Evolutionary conservation across 73 alveolate genomes (phyloP), one percentile per base, ranked within the genome.

Genomic region (Effrenium voratum): DNA sequence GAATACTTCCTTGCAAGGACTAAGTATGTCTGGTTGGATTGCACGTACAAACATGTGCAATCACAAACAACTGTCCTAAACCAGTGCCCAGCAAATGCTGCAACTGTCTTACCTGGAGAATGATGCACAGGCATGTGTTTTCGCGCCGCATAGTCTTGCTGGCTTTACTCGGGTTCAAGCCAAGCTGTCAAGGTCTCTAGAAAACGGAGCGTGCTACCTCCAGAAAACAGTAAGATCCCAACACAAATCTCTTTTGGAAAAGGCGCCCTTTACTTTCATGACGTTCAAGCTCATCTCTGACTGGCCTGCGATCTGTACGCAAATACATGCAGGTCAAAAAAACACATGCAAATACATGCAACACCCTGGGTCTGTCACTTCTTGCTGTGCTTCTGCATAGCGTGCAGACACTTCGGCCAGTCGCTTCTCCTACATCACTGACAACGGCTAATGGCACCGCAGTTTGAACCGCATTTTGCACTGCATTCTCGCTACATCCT

Each of bases 331-430:
- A 52, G 19, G 26, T 52, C 26, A 12, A 8, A 52, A 8, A 52
- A 52, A 8, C 8, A 52, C 63, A 52, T 52, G 8, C 63, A 52
- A 19, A 52, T 12, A 52, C 63, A 52, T 19, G 63, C 26, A 12
- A 52, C 8, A 52, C 63, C 19, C 63, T 66, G 40, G 8, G 32
- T 68, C n/a, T n/a, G 26, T n/a, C 80, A 19, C 95, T 49, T 87
- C 95, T 38, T 87, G 95, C 83, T 87, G 95, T 5, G 95, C 95
- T 63, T 87, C 95, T 2, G 95, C 83, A 63, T 87, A 87, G 24
- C 60, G 38, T 34, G 85, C 95, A 30, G 95, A 60, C 22, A 87
- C 95, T 30, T 87, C 95, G 8, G 95, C 95, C 57, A 87, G 34
- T 32, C 95, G 95, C 47, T 70, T 70, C 95, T 87, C 95, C 95